Conservation (phyloP, 371 early-diverging fungal genomes). For the Blakeslea trispora region DNA sequence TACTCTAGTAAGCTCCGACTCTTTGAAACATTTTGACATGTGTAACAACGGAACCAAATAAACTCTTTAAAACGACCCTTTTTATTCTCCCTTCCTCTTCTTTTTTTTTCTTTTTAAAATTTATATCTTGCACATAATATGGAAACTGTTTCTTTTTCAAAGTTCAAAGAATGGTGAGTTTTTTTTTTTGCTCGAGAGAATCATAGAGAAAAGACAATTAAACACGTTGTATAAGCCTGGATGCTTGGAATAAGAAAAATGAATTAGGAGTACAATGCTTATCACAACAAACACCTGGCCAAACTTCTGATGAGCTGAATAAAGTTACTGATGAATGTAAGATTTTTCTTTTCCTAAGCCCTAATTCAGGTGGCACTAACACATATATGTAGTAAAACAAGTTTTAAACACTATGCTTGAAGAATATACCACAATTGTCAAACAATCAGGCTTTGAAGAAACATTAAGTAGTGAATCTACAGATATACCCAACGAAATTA, state of each 20-base stretch:
- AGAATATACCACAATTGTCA: conserved; percentile 14
- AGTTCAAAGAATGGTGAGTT: conserved; percentile 6
- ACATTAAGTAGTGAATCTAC: conserved; percentile 3
- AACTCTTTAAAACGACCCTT: not conserved
- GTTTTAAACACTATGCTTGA: conserved; percentile 25
- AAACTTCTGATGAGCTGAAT: conserved; percentile 19
- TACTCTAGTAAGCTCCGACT: too few species aligned
- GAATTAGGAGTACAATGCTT: conserved; percentile 27
- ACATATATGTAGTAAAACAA: conserved; percentile 11
- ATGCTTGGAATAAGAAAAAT: conserved; percentile 24
- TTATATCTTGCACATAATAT: not conserved
- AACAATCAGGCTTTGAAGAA: conserved; percentile 13
- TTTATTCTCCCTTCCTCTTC: not conserved
- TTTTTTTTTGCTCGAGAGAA: not conserved
- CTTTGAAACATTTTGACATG: not conserved
- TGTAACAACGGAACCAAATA: not conserved
- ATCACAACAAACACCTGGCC: conserved; percentile 12
- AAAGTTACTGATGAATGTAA: conserved; percentile 17
- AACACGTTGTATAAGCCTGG: conserved; percentile 9
- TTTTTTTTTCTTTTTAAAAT: not conserved
- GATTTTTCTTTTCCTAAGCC: not conserved
- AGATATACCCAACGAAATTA: conserved; percentile 19
- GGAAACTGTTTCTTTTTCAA: conserved; percentile 6
- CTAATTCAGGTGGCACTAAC: too few species aligned
- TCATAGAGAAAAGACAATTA: not conserved